Evolutionary conservation across 2,329 filamentous ascomycete species (phyloP).

Genomic region (Parastagonospora avenae): DNA sequence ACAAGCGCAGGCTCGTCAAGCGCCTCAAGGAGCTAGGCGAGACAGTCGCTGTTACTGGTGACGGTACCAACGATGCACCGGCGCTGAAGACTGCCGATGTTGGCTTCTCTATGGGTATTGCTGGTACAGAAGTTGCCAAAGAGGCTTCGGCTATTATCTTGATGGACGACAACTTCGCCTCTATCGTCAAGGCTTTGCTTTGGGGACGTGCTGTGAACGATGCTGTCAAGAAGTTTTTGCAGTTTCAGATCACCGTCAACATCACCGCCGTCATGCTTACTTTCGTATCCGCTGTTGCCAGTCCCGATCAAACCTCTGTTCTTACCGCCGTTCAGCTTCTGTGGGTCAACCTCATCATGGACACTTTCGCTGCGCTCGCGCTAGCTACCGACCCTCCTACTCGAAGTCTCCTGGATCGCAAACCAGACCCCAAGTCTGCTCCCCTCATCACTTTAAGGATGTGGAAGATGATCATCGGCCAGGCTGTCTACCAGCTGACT

Average conservation of each 20-base stretch:
- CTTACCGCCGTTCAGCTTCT: conserved; percentile 88
- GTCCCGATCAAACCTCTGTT: conserved; percentile 70
- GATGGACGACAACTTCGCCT: conserved; percentile 87
- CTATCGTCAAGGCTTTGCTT: conserved; percentile 82
- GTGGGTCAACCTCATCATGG: conserved; percentile 98
- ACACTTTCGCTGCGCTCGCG: conserved; percentile 87
- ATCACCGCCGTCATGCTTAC: conserved; percentile 87
- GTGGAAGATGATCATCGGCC: conserved; percentile 98
- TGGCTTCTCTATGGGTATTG: conserved; percentile 84
- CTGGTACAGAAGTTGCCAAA: conserved; percentile 82
- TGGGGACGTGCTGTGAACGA: conserved; percentile 66
- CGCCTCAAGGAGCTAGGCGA: conserved; percentile 70
- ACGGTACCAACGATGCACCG: conserved; percentile 83
- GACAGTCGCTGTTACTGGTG: conserved; percentile 81
- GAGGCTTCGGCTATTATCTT: conserved; percentile 84
- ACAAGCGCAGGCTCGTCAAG: conserved; percentile 70
- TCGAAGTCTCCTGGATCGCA: conserved; percentile 77
- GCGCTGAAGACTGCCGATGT: conserved; percentile 82
- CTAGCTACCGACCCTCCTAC: conserved; percentile 90
- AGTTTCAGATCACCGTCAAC: conserved; percentile 83
- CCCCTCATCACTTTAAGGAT: conserved; percentile 85
- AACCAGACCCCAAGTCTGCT: conserved; percentile 75
- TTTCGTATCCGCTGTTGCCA: conserved; percentile 84
- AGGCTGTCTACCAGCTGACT: conserved; percentile 84
- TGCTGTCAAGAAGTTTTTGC: conserved; percentile 50